Conservation (phyloP, 371 early-diverging fungal species). For the Batrachochytrium dendrobatidis region DNA sequence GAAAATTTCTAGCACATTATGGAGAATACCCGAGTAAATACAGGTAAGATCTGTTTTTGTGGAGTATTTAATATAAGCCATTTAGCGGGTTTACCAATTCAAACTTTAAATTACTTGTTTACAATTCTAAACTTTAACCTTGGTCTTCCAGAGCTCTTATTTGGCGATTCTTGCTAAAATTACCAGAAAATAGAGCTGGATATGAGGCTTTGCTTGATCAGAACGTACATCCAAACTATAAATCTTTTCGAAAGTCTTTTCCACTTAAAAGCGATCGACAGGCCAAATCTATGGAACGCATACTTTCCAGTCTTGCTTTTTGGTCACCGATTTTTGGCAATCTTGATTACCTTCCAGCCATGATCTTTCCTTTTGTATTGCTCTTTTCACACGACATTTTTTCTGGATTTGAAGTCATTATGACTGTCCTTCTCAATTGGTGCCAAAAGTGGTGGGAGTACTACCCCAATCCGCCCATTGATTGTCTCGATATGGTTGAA, state of each 20-base stretch:
- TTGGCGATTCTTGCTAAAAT: slow-evolving; percentile 40
- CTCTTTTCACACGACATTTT: slow-evolving; percentile 40
- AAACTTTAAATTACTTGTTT: background rate
- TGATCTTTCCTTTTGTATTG: slow-evolving; percentile 48
- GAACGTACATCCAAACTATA: slow-evolving; percentile 33
- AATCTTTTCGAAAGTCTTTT: slow-evolving; percentile 34
- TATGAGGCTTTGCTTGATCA: slow-evolving; percentile 41
- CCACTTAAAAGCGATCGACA: slow-evolving; percentile 40
- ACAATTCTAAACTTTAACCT: background rate
- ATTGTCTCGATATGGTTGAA: slow-evolving; percentile 38
- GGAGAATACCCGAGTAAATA: slow-evolving; percentile 39
- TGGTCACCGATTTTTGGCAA: slow-evolving; percentile 51
- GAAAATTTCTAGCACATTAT: slow-evolving; percentile 33
- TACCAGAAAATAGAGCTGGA: slow-evolving; percentile 45
- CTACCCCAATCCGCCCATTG: slow-evolving; percentile 50
- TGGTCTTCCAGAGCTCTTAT: slow-evolving; percentile 26
- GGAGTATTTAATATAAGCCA: background rate
- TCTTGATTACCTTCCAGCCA: slow-evolving; percentile 42
- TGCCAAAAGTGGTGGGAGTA: slow-evolving; percentile 62
- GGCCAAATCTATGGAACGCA: slow-evolving; percentile 38
- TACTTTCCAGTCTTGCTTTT: slow-evolving; percentile 41
- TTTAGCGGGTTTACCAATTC: background rate
- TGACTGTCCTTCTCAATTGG: slow-evolving; percentile 46
- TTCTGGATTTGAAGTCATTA: slow-evolving; percentile 39
- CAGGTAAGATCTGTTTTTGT: slow-evolving; percentile 24